Evolutionary conservation across 495 filamentous ascomycete genomes (phyloP), one percentile per base, ranked within the genome.

Genomic region (Diplogelasinospora grovesii): DNA sequence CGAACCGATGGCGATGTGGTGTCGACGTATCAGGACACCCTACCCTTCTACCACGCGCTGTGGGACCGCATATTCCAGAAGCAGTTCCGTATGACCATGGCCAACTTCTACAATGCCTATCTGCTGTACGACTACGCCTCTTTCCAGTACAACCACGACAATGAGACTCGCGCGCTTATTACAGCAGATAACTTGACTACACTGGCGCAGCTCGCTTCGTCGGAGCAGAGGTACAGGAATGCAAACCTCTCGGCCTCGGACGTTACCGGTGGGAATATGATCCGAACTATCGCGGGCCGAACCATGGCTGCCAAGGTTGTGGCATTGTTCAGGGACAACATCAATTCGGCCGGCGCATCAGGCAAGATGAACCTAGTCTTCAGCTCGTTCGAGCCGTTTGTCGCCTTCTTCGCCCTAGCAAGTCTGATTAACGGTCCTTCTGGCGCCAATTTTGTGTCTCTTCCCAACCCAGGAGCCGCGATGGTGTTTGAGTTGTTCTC

Each of bases 401-500:
- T 68, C 2, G 54, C 59, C 15, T 69, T 66, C 32, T 65, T 65
- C 36, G 56, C 64, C 11, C 48, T 71, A 3, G 46, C 64, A 0
- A 38, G 51, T 3, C 52, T 66, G 19, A 20, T 39, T 4, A 29
- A 28, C 5, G 56, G 49, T 0, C 16, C 53, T 5, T 43, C 51
- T 1, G 39, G 33, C 8, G 23, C 26, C 15, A 18, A 42, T 3
- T 68, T 68, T 45, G 21, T 28, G 4, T 36, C 42, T 3, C 57
- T 71, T 15, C 67, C 67, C 5, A 24, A 50, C 8, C 61, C 61
- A 3, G 66, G 67, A 13, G 50, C 63, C 1, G 54, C 60, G 9
- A 59, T 71, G 50, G 45, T 63, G 6, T 67, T 71, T 30, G 67
- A 71, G 48, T 45, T 71, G 15, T 66, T 63, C 43, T 60, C 52